Evolutionary conservation across 768 basidiomycete species (phyloP).

Genomic region (Hygrophoropsis aurantiaca): DNA sequence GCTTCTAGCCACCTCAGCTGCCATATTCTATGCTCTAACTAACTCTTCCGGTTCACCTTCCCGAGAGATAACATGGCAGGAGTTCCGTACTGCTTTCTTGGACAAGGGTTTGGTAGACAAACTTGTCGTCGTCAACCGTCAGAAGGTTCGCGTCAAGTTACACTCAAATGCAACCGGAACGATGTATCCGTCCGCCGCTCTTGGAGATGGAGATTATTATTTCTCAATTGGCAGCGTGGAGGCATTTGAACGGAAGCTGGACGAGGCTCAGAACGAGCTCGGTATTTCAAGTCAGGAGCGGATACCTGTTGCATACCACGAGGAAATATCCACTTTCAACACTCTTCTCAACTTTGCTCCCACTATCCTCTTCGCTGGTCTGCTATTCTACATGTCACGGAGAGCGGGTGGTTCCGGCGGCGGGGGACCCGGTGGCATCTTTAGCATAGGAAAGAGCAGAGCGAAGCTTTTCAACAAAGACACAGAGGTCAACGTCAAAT

Average conservation of each 20-base stretch:
- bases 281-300: constrained; percentile 90
- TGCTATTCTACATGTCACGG: constrained; percentile 84
- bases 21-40: constrained; percentile 64
- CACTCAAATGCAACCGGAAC: constrained; percentile 86
- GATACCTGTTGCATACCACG: constrained; percentile 95
- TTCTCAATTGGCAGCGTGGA: constrained; percentile 99
- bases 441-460: constrained; percentile 93
- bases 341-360: constrained; percentile 90
- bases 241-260: constrained; percentile 92
- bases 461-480: constrained; percentile 98
- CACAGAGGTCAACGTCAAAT: constrained; percentile 88
- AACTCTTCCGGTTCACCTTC: constrained; percentile 47
- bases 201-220: constrained; percentile 68
- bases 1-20: constrained; percentile 56
- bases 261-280: constrained; percentile 90
- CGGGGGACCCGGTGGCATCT: constrained; percentile 83
- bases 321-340: constrained; percentile 84
- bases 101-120: constrained; percentile 95
- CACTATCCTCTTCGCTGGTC: constrained; percentile 87
- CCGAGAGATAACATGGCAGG: constrained; percentile 99
- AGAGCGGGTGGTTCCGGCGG: constrained; percentile 61
- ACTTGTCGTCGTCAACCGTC: constrained; percentile 87
- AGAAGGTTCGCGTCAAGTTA: constrained; percentile 87
- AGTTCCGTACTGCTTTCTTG: constrained; percentile 96
- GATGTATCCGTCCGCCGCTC: constrained; percentile 63